Evolutionary conservation across 495 filamentous ascomycete species (phyloP), one percentile per base, ranked within the genome.

Genomic region (Podospora didyma): DNA sequence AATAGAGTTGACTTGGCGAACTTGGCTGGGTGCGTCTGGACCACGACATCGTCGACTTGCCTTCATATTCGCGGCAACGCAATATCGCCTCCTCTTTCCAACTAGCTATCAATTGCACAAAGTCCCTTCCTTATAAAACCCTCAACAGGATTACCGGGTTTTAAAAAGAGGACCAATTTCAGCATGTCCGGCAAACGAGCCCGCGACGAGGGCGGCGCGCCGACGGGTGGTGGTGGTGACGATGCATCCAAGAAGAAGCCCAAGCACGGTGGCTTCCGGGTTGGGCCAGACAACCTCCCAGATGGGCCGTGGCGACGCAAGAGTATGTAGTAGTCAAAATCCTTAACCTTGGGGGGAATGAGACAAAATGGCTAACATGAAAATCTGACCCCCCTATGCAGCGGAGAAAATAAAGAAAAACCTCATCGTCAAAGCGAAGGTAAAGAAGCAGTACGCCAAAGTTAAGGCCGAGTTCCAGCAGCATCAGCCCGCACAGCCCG

Each of bases 381-480:
- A 37, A 7, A 49, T 57, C 37, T 24, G 7, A 61, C 26, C 21
- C 28, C 20, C 0, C 0, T 21, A 11, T 3, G 16, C 51, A 97
- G 93, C 88, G 47, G 84, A 90, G 75, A 96, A 95, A 72, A 94
- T 97, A 64, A 97, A 97, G 70, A 79, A 86, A 53, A 82, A 89
- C 59, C 77, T 98, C 48, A 96, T 98, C 69, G 82, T 89, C 68
- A 95, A 92, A 71, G 92, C 93, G 62, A 96, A 96, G 72, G 79
- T 96, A 47, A 96, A 92, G 72, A 96, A 96, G 72, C 79, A 89
- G 44, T 97, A 96, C 69, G 88, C 86, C 62, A 98, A 96, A 71
- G 74, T 96, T 54, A 90, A 92, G 68, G 83, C 83, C 42, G 76
- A 79, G 53, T 51, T 55, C 46, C 48, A 61, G 44, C 53, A 49